Conservation (phyloP, 306 rosid genomes). For the Ormosia semicastrata region DNA sequence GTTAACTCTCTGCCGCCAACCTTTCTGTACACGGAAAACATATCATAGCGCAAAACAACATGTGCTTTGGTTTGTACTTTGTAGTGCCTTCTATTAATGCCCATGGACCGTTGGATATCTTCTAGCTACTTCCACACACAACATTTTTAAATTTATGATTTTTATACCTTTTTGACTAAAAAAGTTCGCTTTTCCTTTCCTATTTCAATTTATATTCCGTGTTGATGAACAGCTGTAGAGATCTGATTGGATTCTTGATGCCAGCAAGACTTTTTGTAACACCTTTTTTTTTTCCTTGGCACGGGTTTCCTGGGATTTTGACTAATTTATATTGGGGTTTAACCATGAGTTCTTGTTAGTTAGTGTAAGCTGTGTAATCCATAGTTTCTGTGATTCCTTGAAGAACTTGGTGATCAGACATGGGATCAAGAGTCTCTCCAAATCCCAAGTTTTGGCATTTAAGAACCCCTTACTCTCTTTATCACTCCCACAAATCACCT, state of each 20-base stretch:
- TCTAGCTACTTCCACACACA: neutral
- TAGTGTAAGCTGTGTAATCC: neutral
- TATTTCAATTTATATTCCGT: neutral
- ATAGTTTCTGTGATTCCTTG: neutral
- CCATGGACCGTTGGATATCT: neutral
- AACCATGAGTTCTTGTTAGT: neutral
- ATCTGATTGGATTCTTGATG: slow-evolving; percentile 21
- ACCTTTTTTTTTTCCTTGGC: neutral
- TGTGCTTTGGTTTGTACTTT: neutral
- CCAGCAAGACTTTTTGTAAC: neutral
- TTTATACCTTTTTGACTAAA: neutral
- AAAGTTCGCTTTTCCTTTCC: neutral
- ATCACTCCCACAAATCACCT: slow-evolving; percentile 24
- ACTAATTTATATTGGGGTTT: neutral
- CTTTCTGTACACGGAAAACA: neutral
- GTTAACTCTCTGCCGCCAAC: too few relatives aligned
- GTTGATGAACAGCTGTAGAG: neutral
- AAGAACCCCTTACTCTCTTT: slow-evolving; percentile 21
- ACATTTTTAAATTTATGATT: neutral
- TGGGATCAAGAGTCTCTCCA: slow-evolving; percentile 46
- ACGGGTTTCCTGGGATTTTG: neutral
- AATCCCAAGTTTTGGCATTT: slow-evolving; percentile 36
- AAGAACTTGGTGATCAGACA: slow-evolving; percentile 25
- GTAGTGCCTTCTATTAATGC: neutral
- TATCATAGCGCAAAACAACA: neutral